Percentiles rank a stretch among this genome's conserved stretches.
These are phyloP conservation scores for Trichophaea hybrida DNA, from an alignment of 2,329 filamentous ascomycete genomes.

Conservation along the genomic window DNA sequence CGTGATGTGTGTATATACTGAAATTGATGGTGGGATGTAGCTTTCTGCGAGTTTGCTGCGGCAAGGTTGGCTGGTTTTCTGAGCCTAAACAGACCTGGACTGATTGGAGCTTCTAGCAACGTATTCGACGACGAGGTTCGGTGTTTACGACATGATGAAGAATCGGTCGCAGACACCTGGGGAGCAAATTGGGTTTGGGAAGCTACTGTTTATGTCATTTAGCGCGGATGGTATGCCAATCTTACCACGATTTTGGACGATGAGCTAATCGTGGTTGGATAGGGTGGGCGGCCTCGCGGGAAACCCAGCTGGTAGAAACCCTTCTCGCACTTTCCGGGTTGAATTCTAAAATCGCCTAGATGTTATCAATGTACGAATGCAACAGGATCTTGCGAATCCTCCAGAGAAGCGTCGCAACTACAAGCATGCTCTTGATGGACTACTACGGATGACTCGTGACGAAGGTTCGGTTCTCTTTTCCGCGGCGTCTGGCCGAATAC, in stretches of 20 bases:
- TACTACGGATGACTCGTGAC: conserved; percentile 71
- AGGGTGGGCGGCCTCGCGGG: neutral
- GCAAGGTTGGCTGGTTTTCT: conserved; percentile 38
- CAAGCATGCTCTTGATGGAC: conserved; percentile 71
- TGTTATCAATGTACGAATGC: conserved; percentile 96
- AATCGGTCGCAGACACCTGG: conserved; percentile 40
- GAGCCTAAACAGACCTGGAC: neutral
- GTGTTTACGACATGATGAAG: conserved; percentile 91
- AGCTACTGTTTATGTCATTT: conserved; percentile 70
- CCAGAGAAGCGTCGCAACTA: conserved; percentile 63
- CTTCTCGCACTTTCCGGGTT: neutral
- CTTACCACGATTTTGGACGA: neutral
- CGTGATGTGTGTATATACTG: neutral
- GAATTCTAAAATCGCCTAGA: conserved; percentile 66
- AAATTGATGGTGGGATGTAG: conserved; percentile 29
- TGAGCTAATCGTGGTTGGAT: neutral
- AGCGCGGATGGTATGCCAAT: conserved; percentile 48
- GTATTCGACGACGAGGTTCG: conserved; percentile 92
- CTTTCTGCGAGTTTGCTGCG: conserved; percentile 84
- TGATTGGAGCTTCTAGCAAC: conserved; percentile 40
- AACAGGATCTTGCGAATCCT: conserved; percentile 49
- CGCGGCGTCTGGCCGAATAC: conserved; percentile 75
- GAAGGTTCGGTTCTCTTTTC: conserved; percentile 64
- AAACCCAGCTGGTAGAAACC: neutral
- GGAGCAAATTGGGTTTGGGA: conserved; percentile 49